phyloP scores from a whole-genome alignment of 306 rosid genomes.

The Quercus aquifolioides region DNA sequence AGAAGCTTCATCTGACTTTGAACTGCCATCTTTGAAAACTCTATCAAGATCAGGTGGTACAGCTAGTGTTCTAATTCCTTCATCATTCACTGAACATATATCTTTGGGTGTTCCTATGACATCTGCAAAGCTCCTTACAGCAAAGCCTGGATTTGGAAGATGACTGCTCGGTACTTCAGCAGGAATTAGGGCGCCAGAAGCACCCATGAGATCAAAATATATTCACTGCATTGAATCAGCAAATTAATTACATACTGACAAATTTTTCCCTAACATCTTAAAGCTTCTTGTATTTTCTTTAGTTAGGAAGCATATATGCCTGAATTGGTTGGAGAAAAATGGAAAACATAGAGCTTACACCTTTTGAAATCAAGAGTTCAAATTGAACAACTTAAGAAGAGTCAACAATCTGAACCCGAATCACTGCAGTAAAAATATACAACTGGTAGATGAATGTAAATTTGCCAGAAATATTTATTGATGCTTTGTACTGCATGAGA shows the following conservation, averaged over 20 bases:
- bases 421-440: not conserved
- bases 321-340: not conserved
- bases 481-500: not conserved
- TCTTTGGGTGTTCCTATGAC: constrained; percentile 46
- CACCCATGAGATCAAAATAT: constrained; percentile 97
- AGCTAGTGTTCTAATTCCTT: constrained; percentile 32
- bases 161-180: constrained; percentile 91
- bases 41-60: constrained; percentile 35
- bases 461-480: not conserved
- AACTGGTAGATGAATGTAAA: not conserved
- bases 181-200: constrained; percentile 95
- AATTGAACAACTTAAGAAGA: constrained; percentile 17
- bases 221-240: constrained; percentile 72
- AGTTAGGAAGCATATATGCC: not conserved
- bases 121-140: constrained; percentile 57
- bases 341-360: not conserved
- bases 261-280: constrained; percentile 13
- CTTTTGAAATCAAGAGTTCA: not conserved
- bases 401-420: not conserved
- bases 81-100: constrained; percentile 32
- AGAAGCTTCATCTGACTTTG: constrained; percentile 47
- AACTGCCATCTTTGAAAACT: constrained; percentile 34
- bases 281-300: constrained; percentile 12
- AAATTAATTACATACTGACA: constrained; percentile 26
- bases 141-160: constrained; percentile 66